Evolutionary conservation across 1,284 basidiomycete species (phyloP).

Genomic region (Golubevia pallescens): DNA sequence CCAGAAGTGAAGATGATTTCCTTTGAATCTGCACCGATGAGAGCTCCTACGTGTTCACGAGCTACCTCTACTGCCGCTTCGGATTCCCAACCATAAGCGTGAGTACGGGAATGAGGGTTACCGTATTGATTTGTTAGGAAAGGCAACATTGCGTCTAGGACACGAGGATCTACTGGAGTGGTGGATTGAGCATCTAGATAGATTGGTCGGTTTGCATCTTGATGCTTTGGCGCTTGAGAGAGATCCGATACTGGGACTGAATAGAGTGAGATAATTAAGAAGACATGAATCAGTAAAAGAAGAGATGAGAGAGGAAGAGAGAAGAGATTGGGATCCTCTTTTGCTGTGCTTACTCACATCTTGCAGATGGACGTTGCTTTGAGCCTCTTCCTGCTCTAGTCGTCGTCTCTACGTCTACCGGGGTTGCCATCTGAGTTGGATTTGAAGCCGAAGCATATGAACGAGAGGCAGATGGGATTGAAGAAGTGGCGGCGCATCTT

Average conservation of each 20-base stretch:
- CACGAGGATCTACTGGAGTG: slow-evolving; percentile 95
- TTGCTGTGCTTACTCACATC: background rate
- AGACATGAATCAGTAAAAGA: no score
- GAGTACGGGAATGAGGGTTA: slow-evolving; percentile 96
- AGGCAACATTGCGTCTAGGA: slow-evolving; percentile 95
- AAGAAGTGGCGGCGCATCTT: background rate
- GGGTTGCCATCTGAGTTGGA: slow-evolving; percentile 45
- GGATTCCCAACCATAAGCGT: slow-evolving; percentile 99
- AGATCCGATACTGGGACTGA: no score
- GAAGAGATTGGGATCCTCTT: no score
- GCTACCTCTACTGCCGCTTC: slow-evolving; percentile 92
- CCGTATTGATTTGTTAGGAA: slow-evolving; percentile 95
- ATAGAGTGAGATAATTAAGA: no score
- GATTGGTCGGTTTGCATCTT: slow-evolving; percentile 47
- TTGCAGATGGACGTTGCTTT: background rate
- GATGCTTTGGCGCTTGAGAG: no score
- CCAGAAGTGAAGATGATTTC: slow-evolving; percentile 98
- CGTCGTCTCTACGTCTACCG: slow-evolving; percentile 31
- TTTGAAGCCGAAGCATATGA: slow-evolving; percentile 36
- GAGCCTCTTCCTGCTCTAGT: background rate
- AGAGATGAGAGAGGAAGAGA: no score
- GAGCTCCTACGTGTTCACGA: slow-evolving; percentile 84
- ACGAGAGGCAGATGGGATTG: background rate
- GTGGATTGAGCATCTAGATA: slow-evolving; percentile 71
- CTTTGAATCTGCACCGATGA: slow-evolving; percentile 92